Percentiles rank a stretch among this genome's conserved stretches.
These are phyloP conservation scores for Canavalia gladiata DNA, from an alignment of 306 rosid species.

Conservation along the genomic window DNA sequence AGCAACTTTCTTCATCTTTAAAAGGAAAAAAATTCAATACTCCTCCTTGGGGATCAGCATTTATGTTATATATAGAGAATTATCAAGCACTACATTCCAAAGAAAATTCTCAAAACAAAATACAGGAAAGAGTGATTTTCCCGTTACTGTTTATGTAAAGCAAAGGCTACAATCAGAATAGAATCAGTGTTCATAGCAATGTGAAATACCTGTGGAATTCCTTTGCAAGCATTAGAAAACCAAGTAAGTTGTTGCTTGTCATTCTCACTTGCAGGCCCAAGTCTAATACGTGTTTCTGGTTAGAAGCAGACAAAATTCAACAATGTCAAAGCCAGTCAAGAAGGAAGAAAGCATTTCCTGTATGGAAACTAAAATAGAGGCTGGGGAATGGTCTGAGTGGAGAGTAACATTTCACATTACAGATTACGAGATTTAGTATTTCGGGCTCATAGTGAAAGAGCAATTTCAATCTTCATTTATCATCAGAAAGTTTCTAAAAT, in stretches of 20 bases:
- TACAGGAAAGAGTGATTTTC: slow-evolving; percentile 25
- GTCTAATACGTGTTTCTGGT: slow-evolving; percentile 82
- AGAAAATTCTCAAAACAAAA: slow-evolving; percentile 28
- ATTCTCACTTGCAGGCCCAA: slow-evolving; percentile 82
- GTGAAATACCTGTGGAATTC: slow-evolving; percentile 83
- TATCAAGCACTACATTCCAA: slow-evolving; percentile 32
- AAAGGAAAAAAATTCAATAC: not conserved
- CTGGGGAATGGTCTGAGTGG: slow-evolving; percentile 42
- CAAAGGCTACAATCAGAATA: slow-evolving; percentile 37
- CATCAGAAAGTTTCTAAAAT: not conserved
- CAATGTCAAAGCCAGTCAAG: slow-evolving; percentile 41
- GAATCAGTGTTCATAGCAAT: slow-evolving; percentile 25
- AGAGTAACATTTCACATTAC: not conserved
- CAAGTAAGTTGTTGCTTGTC: slow-evolving; percentile 81
- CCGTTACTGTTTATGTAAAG: slow-evolving; percentile 17
- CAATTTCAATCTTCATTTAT: not conserved
- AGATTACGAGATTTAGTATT: not conserved
- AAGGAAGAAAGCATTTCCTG: slow-evolving; percentile 39
- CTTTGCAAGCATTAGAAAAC: slow-evolving; percentile 98
- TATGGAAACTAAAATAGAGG: slow-evolving; percentile 32
- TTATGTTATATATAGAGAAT: slow-evolving; percentile 5
- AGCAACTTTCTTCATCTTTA: slow-evolving; percentile 2
- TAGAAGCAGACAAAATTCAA: slow-evolving; percentile 43
- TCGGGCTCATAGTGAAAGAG: not conserved
- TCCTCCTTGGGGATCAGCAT: slow-evolving; percentile 8